phyloP scores from a whole-genome alignment of 768 basidiomycete genomes.

The Pleurotus platypus region DNA sequence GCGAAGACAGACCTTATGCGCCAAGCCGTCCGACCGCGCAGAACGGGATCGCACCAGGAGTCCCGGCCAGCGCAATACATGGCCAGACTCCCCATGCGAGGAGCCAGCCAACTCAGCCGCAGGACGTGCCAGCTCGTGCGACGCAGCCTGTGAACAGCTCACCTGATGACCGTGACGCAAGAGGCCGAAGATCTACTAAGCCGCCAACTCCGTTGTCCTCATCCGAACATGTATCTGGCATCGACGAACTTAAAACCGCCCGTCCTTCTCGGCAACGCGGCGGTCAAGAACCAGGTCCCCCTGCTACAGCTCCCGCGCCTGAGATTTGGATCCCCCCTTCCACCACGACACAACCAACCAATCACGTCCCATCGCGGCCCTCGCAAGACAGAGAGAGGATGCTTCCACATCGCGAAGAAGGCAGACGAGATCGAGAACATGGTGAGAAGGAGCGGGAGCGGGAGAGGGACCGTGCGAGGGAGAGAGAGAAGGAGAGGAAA shows the following conservation, averaged over 20 bases:
- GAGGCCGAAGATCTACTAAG: slow-evolving; percentile 2
- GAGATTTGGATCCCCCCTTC: slow-evolving; percentile 6
- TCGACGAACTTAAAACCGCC: slow-evolving; percentile 6
- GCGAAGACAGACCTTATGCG: slow-evolving; percentile 5
- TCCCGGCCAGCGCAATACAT: not conserved
- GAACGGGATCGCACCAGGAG: not conserved
- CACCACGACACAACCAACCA: not conserved
- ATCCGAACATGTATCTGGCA: slow-evolving; percentile 11
- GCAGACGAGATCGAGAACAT: slow-evolving; percentile 6
- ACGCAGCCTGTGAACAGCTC: not conserved
- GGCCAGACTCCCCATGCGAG: not conserved
- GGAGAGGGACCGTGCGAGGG: slow-evolving; percentile 18
- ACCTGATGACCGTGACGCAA: slow-evolving; percentile 2
- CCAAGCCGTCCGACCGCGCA: not conserved
- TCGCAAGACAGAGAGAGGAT: slow-evolving; percentile 4
- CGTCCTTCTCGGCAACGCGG: slow-evolving; percentile 5
- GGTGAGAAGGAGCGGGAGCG: slow-evolving; percentile 15
- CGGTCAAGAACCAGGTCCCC: slow-evolving; percentile 1
- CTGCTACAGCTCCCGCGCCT: not conserved
- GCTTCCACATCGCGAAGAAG: slow-evolving; percentile 5
- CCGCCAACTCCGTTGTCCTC: slow-evolving; percentile 9
- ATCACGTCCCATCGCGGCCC: slow-evolving; percentile 4
- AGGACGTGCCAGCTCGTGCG: not conserved
- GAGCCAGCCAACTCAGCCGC: not conserved
- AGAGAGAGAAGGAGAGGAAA: slow-evolving; percentile 17